phyloP scores from a whole-genome alignment of 768 basidiomycete species.

The Hebeloma cylindrosporum region DNA sequence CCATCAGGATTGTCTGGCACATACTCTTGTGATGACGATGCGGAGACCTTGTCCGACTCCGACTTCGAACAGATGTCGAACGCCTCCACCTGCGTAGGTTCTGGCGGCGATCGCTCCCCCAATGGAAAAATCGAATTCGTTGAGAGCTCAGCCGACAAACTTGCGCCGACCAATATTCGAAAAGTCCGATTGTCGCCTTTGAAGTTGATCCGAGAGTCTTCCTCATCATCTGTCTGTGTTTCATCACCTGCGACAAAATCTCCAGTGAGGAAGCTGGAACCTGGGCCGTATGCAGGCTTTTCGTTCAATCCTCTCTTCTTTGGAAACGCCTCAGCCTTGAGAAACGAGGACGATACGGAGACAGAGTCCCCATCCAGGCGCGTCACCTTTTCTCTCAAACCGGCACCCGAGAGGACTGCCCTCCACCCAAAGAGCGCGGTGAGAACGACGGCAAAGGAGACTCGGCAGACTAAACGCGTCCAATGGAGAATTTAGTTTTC shows the following conservation, averaged over 20 bases:
- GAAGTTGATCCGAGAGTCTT: slow-evolving; percentile 15
- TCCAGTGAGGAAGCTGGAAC: slow-evolving; percentile 23
- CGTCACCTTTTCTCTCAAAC: slow-evolving; percentile 10
- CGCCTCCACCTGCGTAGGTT: slow-evolving; percentile 32
- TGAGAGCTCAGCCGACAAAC: slow-evolving; percentile 9
- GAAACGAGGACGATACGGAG: slow-evolving; percentile 8
- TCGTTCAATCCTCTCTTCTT: slow-evolving; percentile 41
- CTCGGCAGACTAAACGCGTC: slow-evolving; percentile 12
- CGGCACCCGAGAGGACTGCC: neutral
- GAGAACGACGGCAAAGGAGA: neutral
- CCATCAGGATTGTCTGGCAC: neutral
- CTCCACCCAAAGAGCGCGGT: neutral
- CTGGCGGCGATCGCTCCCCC: slow-evolving; percentile 17
- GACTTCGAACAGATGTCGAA: slow-evolving; percentile 31
- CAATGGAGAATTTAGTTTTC: slow-evolving; percentile 14
- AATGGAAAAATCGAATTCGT: slow-evolving; percentile 13
- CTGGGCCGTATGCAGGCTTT: slow-evolving; percentile 32
- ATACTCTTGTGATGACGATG: no score
- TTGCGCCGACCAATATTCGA: no score
- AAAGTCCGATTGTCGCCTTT: slow-evolving; percentile 15
- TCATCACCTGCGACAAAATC: slow-evolving; percentile 20
- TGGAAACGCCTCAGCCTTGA: slow-evolving; percentile 20
- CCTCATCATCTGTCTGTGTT: slow-evolving; percentile 12
- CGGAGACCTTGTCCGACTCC: slow-evolving; percentile 21
- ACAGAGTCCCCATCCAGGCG: slow-evolving; percentile 4